Base-by-base conservation (phyloP, 2,329 filamentous ascomycete genomes). In the Aspergillus candidus region DNA sequence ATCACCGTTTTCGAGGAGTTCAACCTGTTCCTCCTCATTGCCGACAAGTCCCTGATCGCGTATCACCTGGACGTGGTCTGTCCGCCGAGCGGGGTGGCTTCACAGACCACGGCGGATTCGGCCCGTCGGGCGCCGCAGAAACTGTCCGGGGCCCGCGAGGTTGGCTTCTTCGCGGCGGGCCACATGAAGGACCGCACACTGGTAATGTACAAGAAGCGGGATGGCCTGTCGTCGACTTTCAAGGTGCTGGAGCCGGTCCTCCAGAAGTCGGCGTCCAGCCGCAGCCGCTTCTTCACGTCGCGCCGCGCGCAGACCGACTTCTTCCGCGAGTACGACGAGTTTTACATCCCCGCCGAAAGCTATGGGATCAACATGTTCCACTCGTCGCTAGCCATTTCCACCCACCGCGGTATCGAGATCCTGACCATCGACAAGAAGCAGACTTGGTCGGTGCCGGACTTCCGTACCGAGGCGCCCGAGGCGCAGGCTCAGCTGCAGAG, bases 301-400 rank as follows among this genome's bases (percentile, higher is more conserved):
- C 78, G 78, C 8, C 75, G 77, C 27, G 88, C 88, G 14, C 82
- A 79, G 47, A 96, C 91, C 0, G 93, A 98, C 57, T 91, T 91
- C 57, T 98, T 97, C 81, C 85, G 93, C 50, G 93, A 98, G 62
- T 98, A 90, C 64, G 93, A 98, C 70, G 93, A 97, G 56, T 98
- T 98, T 69, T 98, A 97, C 70, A 90, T 98, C 55, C 93, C 93
- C 0, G 84, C 87, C 2, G 94, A 98, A 63, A 96, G 89, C 66
- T 95, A 85, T 66, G 88, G 87, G 38, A 86, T 98, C 62, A 97
- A 96, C 66, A 79, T 98, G 41, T 98, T 97, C 78, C 88, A 96
- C 64, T 88, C 85, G 1, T 94, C 89, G 49, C 85, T 98, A 41
- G 88, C 93, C 8, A 88, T 98, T 38, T 84, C 88, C 14, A 97